Evolutionary conservation across 1,284 basidiomycete species (phyloP).

Genomic region (Meripilus lineatus): DNA sequence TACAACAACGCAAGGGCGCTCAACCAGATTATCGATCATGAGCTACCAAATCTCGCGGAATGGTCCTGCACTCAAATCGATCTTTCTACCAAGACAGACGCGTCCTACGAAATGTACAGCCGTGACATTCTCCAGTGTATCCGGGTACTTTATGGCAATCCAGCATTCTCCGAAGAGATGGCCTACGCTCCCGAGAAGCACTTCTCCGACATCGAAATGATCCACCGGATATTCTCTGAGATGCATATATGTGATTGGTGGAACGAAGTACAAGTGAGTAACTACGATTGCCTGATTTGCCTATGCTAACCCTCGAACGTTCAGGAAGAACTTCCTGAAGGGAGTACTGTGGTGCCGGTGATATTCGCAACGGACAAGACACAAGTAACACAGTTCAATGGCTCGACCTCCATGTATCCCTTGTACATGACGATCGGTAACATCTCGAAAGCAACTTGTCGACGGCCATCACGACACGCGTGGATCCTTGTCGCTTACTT

Average conservation of each 20-base stretch:
- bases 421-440: constrained; percentile 42
- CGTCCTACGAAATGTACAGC: constrained; percentile 9
- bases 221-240: too few relatives aligned
- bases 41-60: constrained; percentile 20
- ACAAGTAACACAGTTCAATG: too few relatives aligned
- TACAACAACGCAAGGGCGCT: constrained; percentile 24
- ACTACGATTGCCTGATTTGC: constrained; percentile 34
- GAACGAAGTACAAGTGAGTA: too few relatives aligned
- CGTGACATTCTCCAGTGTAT: constrained; percentile 10
- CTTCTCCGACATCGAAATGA: constrained; percentile 21
- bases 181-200: constrained; percentile 29
- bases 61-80: constrained; percentile 18
- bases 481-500: constrained; percentile 37
- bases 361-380: too few relatives aligned
- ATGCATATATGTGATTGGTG: too few relatives aligned
- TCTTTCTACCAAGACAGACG: constrained; percentile 17
- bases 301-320: too few relatives aligned
- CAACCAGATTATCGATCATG: constrained; percentile 25
- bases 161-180: constrained; percentile 12
- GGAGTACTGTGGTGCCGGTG: constrained; percentile 36
- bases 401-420: constrained; percentile 33
- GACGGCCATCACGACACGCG: too few relatives aligned
- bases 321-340: too few relatives aligned
- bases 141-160: too few relatives aligned
- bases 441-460: constrained; percentile 35